A percentile compares a stretch with the other conserved stretches of the same genome.
These are phyloP conservation scores for Pseudogymnoascus sp. DNA, from an alignment of 2,329 filamentous ascomycete species.

Conservation along the genomic window DNA sequence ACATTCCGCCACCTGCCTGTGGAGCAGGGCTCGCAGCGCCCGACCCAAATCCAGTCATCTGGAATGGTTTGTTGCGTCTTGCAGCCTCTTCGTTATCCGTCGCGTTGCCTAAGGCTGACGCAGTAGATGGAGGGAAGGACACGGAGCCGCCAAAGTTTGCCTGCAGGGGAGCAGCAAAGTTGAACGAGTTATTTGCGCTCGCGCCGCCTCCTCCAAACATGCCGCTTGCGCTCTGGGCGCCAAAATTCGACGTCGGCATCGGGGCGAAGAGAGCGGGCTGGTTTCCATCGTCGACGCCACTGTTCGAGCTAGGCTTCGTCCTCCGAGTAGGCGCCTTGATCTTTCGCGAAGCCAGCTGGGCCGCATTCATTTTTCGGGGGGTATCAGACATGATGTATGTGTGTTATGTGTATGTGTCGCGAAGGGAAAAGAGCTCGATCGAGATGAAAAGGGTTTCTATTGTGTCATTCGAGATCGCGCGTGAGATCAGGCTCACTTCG, in stretches of 20 bases:
- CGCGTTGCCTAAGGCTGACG: background rate
- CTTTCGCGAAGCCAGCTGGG: conserved; percentile 26
- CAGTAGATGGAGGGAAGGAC: conserved; percentile 12
- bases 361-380: conserved; percentile 20
- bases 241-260: conserved; percentile 10
- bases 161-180: conserved; percentile 19
- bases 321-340: conserved; percentile 22
- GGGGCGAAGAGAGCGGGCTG: conserved; percentile 14
- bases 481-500: conserved; percentile 2
- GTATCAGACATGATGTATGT: conserved; percentile 1
- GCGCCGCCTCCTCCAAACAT: conserved; percentile 24
- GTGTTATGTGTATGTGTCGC: background rate
- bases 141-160: conserved; percentile 10
- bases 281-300: conserved; percentile 6
- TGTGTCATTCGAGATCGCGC: background rate
- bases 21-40: background rate
- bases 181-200: conserved; percentile 21
- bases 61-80: conserved; percentile 12
- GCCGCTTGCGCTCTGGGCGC: conserved; percentile 15
- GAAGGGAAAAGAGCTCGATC: background rate
- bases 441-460: background rate
- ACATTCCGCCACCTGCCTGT: background rate
- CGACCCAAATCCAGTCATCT: background rate
- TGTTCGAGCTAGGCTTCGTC: conserved; percentile 4
- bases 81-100: conserved; percentile 13